phyloP scores from a whole-genome alignment of 768 basidiomycete species.

The Coprinopsis sp. region DNA sequence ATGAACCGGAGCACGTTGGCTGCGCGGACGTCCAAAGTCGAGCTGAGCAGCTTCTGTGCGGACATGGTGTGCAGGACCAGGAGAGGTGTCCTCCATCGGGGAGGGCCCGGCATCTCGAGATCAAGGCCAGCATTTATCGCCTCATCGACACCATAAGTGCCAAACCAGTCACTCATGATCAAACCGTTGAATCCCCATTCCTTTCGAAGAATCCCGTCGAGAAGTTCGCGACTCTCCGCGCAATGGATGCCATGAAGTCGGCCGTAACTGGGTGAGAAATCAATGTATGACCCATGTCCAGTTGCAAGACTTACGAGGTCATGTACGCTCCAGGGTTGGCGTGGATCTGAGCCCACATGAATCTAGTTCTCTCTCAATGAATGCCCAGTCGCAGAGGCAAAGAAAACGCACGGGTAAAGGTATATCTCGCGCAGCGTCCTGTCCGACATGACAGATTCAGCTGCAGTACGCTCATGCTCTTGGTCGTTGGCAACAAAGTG shows the following conservation, averaged over 20 bases:
- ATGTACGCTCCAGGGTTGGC: constrained; percentile 62
- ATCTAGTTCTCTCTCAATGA: constrained; percentile 29
- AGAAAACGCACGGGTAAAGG: constrained; percentile 52
- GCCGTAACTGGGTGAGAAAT: constrained; percentile 47
- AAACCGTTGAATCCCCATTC: constrained; percentile 73
- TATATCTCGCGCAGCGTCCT: constrained; percentile 70
- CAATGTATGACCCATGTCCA: not conserved
- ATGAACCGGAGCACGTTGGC: constrained; percentile 49
- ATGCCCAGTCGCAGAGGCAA: not conserved
- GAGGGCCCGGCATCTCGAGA: constrained; percentile 74
- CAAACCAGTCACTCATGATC: constrained; percentile 80
- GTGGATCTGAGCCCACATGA: constrained; percentile 64
- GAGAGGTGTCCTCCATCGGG: constrained; percentile 57
- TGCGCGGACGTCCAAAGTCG: constrained; percentile 48
- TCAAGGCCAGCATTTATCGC: constrained; percentile 71
- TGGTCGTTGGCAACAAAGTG: constrained; percentile 74
- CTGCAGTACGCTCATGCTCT: constrained; percentile 64
- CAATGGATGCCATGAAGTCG: constrained; percentile 69
- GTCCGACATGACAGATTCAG: constrained; percentile 58
- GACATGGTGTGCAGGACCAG: constrained; percentile 35
- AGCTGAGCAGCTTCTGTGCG: constrained; percentile 42
- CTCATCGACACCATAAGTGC: constrained; percentile 65
- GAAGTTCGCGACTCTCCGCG: constrained; percentile 59
- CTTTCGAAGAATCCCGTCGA: constrained; percentile 59
- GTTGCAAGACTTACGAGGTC: constrained; percentile 45